Conservation (phyloP, 148 eudicot genomes). For the Dianthus caryophyllus region DNA sequence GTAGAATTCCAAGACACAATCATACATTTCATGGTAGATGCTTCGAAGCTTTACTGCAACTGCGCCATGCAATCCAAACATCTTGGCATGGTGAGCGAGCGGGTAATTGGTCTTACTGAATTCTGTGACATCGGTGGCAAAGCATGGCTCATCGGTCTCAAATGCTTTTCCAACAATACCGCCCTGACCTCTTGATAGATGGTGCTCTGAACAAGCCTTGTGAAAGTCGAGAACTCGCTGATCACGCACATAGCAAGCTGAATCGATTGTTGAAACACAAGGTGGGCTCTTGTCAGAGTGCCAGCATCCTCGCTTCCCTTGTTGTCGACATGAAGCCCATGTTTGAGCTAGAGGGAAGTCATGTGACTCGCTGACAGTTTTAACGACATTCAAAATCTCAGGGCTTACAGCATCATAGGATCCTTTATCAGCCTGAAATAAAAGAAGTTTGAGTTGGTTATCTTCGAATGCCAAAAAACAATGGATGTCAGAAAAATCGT, state of each 20-base stretch:
- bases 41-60: conserved; percentile 59
- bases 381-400: conserved; percentile 40
- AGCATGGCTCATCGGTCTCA: conserved; percentile 59
- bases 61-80: conserved; percentile 52
- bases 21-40: conserved; percentile 31
- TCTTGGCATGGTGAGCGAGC: conserved; percentile 68
- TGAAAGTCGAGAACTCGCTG: conserved; percentile 55
- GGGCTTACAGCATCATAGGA: conserved; percentile 30
- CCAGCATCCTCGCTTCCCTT: conserved; percentile 40
- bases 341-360: conserved; percentile 66
- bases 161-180: conserved; percentile 68
- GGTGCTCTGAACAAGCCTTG: conserved; percentile 74
- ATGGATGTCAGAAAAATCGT: background rate
- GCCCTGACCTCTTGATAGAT: conserved; percentile 58
- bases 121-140: conserved; percentile 53
- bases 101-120: conserved; percentile 71
- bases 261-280: conserved; percentile 59
- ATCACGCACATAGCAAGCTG: conserved; percentile 68
- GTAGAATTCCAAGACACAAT: conserved; percentile 74
- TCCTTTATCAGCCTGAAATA: conserved; percentile 43
- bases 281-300: conserved; percentile 32
- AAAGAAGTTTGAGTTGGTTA: background rate
- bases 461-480: background rate
- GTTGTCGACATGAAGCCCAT: conserved; percentile 61
- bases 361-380: conserved; percentile 43